Conservation (phyloP, 2,329 filamentous ascomycete genomes). For the Arthrobotrys sphaeroides region DNA sequence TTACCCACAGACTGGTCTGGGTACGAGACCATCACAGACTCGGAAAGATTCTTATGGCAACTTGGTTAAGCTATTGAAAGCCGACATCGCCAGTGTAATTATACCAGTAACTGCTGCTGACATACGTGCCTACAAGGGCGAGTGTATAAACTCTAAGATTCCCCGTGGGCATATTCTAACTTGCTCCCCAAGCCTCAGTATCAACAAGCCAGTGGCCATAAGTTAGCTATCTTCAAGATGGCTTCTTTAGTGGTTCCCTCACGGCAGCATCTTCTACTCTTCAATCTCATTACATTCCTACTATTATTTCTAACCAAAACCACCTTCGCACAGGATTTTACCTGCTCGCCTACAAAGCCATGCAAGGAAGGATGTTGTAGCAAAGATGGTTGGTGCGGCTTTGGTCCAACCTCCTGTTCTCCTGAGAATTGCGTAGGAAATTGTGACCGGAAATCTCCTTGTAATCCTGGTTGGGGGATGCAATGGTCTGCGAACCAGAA, state of each 20-base stretch:
- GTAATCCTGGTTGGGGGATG: slow-evolving; percentile 12
- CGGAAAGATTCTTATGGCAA: background rate
- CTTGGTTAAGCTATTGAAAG: background rate
- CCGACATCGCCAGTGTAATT: background rate
- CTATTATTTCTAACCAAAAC: background rate
- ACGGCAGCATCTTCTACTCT: background rate
- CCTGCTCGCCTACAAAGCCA: slow-evolving; percentile 12
- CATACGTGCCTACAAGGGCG: background rate
- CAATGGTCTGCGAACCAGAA: slow-evolving; percentile 12
- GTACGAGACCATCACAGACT: too few relatives aligned
- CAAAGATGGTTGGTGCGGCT: slow-evolving; percentile 18
- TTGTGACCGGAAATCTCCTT: slow-evolving; percentile 12
- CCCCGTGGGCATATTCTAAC: background rate
- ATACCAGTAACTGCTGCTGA: background rate
- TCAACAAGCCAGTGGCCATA: background rate
- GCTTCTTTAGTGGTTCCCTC: background rate
- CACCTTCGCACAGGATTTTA: slow-evolving; percentile 4
- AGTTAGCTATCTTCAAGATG: background rate
- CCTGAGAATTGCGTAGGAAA: slow-evolving; percentile 4
- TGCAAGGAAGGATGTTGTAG: slow-evolving; percentile 39
- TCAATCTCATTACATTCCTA: background rate
- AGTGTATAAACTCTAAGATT: background rate
- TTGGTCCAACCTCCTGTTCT: slow-evolving; percentile 1
- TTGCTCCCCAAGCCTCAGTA: background rate
- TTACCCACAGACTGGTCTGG: too few relatives aligned